Evolutionary conservation across 441 rosid genomes (phyloP).

Genomic region (Pelargonium myrrhifolium): DNA sequence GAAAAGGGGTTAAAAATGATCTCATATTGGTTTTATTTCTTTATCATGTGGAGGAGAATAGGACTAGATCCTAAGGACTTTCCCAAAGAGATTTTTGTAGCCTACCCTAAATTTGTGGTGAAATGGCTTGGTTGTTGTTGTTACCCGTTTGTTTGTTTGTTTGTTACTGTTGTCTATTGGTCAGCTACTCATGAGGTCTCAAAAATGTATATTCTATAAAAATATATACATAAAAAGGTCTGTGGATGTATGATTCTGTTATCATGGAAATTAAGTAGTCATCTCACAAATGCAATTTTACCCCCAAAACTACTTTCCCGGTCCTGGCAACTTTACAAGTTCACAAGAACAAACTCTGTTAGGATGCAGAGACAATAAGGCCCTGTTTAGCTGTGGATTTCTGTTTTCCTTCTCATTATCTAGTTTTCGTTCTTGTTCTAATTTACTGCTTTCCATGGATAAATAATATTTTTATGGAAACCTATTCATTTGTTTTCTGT

Average conservation of each 20-base stretch:
- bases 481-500: too few species aligned
- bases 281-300: background rate
- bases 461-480: too few species aligned
- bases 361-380: too few species aligned
- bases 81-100: too few species aligned
- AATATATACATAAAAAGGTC: background rate
- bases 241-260: background rate
- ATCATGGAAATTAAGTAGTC: background rate
- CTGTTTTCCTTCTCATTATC: too few species aligned
- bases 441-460: too few species aligned
- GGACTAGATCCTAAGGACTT: too few species aligned
- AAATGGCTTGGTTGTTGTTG: background rate
- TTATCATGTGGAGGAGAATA: background rate
- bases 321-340: background rate
- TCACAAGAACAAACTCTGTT: background rate
- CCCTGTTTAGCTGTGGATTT: too few species aligned
- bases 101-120: too few species aligned
- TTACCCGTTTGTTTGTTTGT: conserved; percentile 6
- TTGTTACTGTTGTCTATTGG: background rate
- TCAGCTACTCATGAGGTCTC: background rate
- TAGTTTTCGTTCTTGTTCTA: too few species aligned
- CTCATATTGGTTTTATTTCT: background rate
- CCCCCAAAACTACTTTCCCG: background rate
- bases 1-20: background rate
- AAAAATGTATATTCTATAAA: conserved; percentile 8